Conservation (phyloP, 2,329 filamentous ascomycete genomes). For the Boeremia exigua region DNA sequence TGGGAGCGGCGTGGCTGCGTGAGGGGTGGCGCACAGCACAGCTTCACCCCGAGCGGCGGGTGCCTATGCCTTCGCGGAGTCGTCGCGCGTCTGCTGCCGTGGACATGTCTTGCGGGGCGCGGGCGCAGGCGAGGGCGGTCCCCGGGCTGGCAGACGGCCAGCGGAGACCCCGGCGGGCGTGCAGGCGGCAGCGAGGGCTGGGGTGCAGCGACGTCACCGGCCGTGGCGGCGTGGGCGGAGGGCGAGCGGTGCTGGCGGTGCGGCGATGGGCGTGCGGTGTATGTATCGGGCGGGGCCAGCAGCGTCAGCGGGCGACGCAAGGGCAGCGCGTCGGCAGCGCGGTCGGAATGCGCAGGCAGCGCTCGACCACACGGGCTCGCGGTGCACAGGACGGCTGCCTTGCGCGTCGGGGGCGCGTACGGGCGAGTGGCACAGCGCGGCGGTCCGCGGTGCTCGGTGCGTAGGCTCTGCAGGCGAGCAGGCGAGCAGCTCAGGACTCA, state of each 20-base stretch:
- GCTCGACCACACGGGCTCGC: constrained; percentile 19
- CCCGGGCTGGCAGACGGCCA: constrained; percentile 32
- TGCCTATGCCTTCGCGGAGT: constrained; percentile 54
- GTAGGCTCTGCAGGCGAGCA: not conserved
- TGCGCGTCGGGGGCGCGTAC: constrained; percentile 1
- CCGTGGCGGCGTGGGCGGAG: too few relatives aligned
- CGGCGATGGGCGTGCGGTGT: constrained; percentile 5
- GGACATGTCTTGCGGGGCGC: constrained; percentile 45
- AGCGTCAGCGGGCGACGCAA: not conserved
- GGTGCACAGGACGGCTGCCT: constrained; percentile 8
- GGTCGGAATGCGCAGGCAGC: constrained; percentile 13
- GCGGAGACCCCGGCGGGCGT: constrained; percentile 37
- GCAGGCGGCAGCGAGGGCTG: constrained; percentile 11
- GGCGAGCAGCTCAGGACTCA: constrained; percentile 1
- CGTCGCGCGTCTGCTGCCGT: constrained; percentile 45
- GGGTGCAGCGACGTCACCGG: too few relatives aligned
- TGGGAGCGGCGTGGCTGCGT: not conserved
- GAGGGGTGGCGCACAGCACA: constrained; percentile 27
- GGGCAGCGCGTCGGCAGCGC: constrained; percentile 5
- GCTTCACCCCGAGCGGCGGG: constrained; percentile 48
- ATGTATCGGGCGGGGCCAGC: not conserved
- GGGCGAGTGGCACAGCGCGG: not conserved
- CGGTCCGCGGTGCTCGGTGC: not conserved
- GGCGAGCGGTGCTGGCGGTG: not conserved
- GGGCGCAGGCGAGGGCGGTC: constrained; percentile 21